phyloP scores from a whole-genome alignment of 345 rosid genomes.

The Camelina hispida region DNA sequence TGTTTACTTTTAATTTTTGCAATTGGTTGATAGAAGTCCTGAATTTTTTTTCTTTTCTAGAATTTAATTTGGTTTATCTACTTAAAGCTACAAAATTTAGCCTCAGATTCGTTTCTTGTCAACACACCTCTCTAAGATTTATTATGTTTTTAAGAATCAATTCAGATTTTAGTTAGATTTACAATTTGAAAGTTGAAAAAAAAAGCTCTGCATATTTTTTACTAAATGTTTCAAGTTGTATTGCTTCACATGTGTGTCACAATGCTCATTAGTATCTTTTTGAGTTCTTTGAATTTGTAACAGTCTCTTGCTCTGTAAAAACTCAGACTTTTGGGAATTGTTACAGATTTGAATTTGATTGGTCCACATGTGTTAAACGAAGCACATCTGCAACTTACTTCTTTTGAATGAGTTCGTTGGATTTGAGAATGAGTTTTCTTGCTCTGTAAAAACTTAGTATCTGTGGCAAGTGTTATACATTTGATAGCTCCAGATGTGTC shows the following conservation, averaged over 20 bases:
- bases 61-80: constrained; percentile 21
- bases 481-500: neutral
- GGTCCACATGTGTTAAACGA: neutral
- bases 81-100: constrained; percentile 30
- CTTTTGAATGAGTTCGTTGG: neutral
- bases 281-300: neutral
- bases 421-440: neutral
- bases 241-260: neutral
- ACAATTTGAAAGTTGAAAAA: neutral
- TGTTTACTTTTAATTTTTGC: no score
- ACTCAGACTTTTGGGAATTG: constrained; percentile 29
- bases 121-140: neutral
- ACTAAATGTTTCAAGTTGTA: neutral
- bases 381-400: neutral
- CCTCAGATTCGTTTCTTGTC: constrained; percentile 10
- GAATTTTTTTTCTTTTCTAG: neutral
- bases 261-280: neutral
- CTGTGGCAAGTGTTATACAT: constrained; percentile 15
- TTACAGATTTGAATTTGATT: neutral
- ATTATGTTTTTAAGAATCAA: neutral
- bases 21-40: no score
- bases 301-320: constrained; percentile 17
- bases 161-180: constrained; percentile 32
- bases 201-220: neutral
- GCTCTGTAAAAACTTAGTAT: constrained; percentile 28